These are phyloP conservation scores for Aspergillus jensenii DNA, from an alignment of 2,329 filamentous ascomycete genomes.

Conservation along the genomic window DNA sequence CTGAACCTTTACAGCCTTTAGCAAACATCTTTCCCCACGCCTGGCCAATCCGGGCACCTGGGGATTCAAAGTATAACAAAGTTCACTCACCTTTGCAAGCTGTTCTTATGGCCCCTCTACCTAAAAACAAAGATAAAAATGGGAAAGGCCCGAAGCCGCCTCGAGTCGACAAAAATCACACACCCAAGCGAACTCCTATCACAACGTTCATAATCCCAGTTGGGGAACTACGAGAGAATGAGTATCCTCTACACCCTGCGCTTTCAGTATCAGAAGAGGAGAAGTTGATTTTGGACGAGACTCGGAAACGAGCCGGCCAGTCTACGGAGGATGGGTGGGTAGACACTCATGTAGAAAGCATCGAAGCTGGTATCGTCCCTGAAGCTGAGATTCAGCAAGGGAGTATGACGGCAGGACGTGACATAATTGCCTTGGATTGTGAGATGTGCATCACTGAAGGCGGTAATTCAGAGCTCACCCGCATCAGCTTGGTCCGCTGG, in stretches of 20 bases:
- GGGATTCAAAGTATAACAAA: conserved; percentile 75
- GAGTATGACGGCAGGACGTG: conserved; percentile 78
- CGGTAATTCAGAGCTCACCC: conserved; percentile 77
- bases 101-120: conserved; percentile 73
- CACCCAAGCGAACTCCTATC: conserved; percentile 76
- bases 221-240: conserved; percentile 76
- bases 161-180: conserved; percentile 65
- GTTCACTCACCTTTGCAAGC: conserved; percentile 85
- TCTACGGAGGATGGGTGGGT: conserved; percentile 71
- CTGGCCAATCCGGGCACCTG: conserved; percentile 86
- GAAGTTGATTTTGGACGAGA: conserved; percentile 52
- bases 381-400: conserved; percentile 73
- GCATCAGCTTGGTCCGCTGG: conserved; percentile 86
- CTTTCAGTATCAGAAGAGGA: conserved; percentile 61
- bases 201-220: conserved; percentile 72
- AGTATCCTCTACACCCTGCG: conserved; percentile 81
- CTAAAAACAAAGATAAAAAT: conserved; percentile 69
- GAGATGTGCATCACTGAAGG: conserved; percentile 94
- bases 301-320: conserved; percentile 53
- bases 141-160: conserved; percentile 59
- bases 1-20: conserved; percentile 62
- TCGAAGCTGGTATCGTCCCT: conserved; percentile 67
- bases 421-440: conserved; percentile 82
- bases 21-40: conserved; percentile 81
- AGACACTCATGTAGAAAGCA: conserved; percentile 66